Percentiles rank a stretch among this genome's conserved stretches.
Evolutionary conservation across 2,329 filamentous ascomycete genomes (phyloP).

Genomic region (Aspergillus uvarum): DNA sequence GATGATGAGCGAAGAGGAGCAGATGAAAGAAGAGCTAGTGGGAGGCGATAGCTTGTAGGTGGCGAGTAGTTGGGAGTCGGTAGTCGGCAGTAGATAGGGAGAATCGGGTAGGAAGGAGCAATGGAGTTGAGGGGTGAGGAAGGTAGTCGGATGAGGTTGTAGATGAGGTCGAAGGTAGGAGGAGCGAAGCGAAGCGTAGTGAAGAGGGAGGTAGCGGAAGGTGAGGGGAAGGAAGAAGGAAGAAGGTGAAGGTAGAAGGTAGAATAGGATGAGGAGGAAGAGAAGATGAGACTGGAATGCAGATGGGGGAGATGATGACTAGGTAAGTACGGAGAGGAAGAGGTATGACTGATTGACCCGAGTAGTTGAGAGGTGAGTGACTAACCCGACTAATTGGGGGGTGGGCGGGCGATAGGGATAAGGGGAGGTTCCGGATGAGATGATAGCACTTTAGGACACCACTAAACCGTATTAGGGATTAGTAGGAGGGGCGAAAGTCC

Average conservation of each 20-base stretch:
- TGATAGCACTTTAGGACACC: constrained; percentile 11
- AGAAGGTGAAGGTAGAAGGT: constrained; percentile 10
- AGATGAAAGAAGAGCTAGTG: background rate
- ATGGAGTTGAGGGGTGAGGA: constrained; percentile 12
- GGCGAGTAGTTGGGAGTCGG: constrained; percentile 5
- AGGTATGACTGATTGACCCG: background rate
- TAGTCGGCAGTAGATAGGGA: constrained; percentile 10
- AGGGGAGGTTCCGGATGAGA: constrained; percentile 12
- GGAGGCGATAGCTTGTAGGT: constrained; percentile 6
- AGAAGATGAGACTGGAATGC: constrained; percentile 11
- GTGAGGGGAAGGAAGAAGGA: constrained; percentile 20
- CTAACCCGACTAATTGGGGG: background rate
- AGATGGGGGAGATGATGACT: background rate
- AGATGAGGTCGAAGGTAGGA: constrained; percentile 13
- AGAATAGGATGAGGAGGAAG: constrained; percentile 7
- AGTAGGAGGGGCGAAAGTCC: constrained; percentile 9
- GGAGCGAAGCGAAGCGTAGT: constrained; percentile 20
- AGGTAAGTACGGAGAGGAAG: background rate
- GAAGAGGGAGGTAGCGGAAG: constrained; percentile 19
- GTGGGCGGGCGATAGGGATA: constrained; percentile 4
- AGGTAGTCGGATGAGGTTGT: constrained; percentile 14
- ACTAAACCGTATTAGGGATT: background rate
- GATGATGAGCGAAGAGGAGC: background rate
- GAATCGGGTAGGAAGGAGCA: constrained; percentile 17
- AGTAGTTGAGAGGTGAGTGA: background rate